Conservation (phyloP, 2,329 filamentous ascomycete species). For the Pseudogymnoascus sp. region DNA sequence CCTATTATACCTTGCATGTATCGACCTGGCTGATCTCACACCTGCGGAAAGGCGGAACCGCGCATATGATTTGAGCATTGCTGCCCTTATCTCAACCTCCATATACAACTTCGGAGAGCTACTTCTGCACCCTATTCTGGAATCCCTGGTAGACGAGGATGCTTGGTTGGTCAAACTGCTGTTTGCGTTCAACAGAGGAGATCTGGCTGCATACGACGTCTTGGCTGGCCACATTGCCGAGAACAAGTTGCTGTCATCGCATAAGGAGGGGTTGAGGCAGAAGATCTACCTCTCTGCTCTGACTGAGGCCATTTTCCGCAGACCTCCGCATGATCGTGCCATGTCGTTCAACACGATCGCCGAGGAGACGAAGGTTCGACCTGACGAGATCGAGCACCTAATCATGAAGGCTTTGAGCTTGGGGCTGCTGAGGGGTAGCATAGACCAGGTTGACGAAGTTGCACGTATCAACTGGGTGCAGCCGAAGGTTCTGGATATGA, state of each 20-base stretch:
- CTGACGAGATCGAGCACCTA: constrained; percentile 90
- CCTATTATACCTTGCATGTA: constrained; percentile 93
- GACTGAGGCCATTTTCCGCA: constrained; percentile 92
- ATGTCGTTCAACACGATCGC: constrained; percentile 88
- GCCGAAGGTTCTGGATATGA: constrained; percentile 93
- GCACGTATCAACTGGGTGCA: constrained; percentile 98
- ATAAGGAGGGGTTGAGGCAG: constrained; percentile 80
- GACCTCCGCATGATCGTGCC: constrained; percentile 87
- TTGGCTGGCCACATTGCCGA: constrained; percentile 73
- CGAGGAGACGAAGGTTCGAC: constrained; percentile 82
- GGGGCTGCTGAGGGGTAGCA: constrained; percentile 80
- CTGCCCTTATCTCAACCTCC: constrained; percentile 82
- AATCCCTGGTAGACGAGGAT: constrained; percentile 69
- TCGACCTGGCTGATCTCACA: constrained; percentile 69
- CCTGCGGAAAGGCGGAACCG: constrained; percentile 68
- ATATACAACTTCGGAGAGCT: constrained; percentile 99
- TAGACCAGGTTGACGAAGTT: constrained; percentile 91
- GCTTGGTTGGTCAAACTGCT: constrained; percentile 91
- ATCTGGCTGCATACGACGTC: constrained; percentile 77
- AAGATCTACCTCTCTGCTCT: constrained; percentile 97
- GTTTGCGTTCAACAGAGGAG: constrained; percentile 94
- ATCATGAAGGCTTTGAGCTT: constrained; percentile 99
- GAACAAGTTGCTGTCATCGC: constrained; percentile 69
- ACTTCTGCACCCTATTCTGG: constrained; percentile 91
- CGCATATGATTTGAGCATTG: constrained; percentile 87